Evolutionary conservation across 306 rosid species (phyloP), one percentile per base, ranked within the genome.

Genomic region (Fagus sylvatica): DNA sequence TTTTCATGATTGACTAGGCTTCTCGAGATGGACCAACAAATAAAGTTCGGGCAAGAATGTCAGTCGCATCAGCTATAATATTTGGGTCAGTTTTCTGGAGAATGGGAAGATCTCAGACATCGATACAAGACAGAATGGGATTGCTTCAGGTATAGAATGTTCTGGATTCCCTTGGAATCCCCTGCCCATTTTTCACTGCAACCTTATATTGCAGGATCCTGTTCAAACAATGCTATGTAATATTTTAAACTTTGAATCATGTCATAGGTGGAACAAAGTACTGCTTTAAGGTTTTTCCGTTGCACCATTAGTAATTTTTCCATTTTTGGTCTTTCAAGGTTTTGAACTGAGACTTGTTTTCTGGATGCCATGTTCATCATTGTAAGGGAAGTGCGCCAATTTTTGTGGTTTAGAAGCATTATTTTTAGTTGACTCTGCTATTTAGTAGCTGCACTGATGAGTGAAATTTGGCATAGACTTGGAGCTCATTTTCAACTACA

Each of bases 111-210:
- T 95, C 98, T 77, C 98, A 95, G 87, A 95, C 98, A 65, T 92
- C 98, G 19, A 89, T 95, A 74, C 98, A 95, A 87, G 98, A 95
- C 81, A 89, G 98, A 88, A 88, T 95, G 97, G 98, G 98, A 82
- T 76, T 92, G 88, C 98, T 95, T 89, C 98, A 95, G 98, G 98
- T 95, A 74, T 85, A 85, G 34, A 60, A 49, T 67, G 75, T 86
- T 51, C 71, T 73, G 61, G 46, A 33, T 81, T 75, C 74, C 6
- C 46, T 69, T 42, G 43, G 73, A 71, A 11, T 32, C 15, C 73
- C 43, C 30, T 62, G 74, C 73, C 55, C 55, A 19, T 74, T 75
- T 81, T 68, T 37, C 84, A 65, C 72, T 77, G 22, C 79, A 70
- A 70, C 43, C 66, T 67, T 66, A 71, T 65, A 48, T 76, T 53